A percentile compares a stretch with the other conserved stretches of the same genome.
Conservation (phyloP, 352 stramenopile species). For the Phytophthora pisi region DNA sequence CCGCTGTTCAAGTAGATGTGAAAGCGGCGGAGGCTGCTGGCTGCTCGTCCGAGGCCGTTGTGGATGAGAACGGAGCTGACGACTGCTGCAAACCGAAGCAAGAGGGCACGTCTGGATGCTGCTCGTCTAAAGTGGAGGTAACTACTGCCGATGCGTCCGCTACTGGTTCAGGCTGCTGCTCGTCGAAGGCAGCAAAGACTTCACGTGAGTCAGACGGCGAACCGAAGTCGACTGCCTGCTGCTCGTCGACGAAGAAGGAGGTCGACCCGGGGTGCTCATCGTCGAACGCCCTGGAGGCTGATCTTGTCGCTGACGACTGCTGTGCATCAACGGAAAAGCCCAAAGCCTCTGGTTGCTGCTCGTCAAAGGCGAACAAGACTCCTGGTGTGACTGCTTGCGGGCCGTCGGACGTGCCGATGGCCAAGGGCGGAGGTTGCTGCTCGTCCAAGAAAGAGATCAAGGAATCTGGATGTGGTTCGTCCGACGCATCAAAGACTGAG, state of each 20-base stretch:
- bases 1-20: neutral
- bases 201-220: neutral
- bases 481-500: neutral
- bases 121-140: neutral
- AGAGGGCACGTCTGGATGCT: neutral
- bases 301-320: neutral
- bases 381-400: too few relatives aligned
- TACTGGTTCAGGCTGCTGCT: constrained; percentile 10
- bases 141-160: neutral
- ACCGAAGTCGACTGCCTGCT: constrained; percentile 12
- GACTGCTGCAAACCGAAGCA: neutral
- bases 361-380: neutral
- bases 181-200: constrained; percentile 1
- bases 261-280: constrained; percentile 11
- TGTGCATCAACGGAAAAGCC: constrained; percentile 12
- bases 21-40: neutral
- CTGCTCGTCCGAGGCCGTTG: neutral
- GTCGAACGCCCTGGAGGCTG: constrained; percentile 1
- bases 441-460: neutral
- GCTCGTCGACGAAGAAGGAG: constrained; percentile 21
- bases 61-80: neutral
- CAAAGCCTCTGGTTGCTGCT: constrained; percentile 9
- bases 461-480: neutral
- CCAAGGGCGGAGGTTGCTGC: constrained; percentile 6
- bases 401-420: too few relatives aligned